Evolutionary conservation across 1,284 basidiomycete species (phyloP).

Genomic region (Rugosomyces carneus): DNA sequence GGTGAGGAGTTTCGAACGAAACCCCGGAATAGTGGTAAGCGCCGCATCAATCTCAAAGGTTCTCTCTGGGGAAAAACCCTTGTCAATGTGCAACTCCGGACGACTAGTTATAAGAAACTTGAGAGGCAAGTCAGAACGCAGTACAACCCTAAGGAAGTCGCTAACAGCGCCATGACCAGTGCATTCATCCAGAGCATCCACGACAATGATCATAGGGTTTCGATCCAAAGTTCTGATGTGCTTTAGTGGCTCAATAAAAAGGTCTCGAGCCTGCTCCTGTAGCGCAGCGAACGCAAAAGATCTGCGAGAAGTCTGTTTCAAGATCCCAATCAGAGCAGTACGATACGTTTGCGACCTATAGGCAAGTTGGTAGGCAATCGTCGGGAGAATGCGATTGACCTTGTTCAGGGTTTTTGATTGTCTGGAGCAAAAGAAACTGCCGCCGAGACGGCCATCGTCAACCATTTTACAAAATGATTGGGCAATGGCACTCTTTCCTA

Average conservation of each 20-base stretch:
- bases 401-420: constrained; percentile 6
- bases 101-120: constrained; percentile 14
- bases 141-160: constrained; percentile 2
- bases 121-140: constrained; percentile 3
- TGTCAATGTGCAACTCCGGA: constrained; percentile 6
- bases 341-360: constrained; percentile 7
- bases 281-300: constrained; percentile 2
- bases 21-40: constrained; percentile 2
- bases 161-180: constrained; percentile 12
- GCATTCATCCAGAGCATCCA: constrained; percentile 19
- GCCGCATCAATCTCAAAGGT: neutral
- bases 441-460: constrained; percentile 10
- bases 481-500: constrained; percentile 19
- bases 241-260: constrained; percentile 9
- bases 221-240: neutral
- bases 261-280: constrained; percentile 3
- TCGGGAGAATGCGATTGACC: constrained; percentile 15
- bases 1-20: neutral
- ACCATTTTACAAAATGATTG: constrained; percentile 15
- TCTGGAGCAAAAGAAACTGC: constrained; percentile 19
- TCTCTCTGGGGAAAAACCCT: constrained; percentile 7
- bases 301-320: constrained; percentile 2
- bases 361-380: constrained; percentile 15
- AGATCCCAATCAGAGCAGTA: constrained; percentile 1
- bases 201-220: constrained; percentile 10